Conservation (phyloP, 2,329 filamentous ascomycete genomes). For the Neonectria ditissima region DNA sequence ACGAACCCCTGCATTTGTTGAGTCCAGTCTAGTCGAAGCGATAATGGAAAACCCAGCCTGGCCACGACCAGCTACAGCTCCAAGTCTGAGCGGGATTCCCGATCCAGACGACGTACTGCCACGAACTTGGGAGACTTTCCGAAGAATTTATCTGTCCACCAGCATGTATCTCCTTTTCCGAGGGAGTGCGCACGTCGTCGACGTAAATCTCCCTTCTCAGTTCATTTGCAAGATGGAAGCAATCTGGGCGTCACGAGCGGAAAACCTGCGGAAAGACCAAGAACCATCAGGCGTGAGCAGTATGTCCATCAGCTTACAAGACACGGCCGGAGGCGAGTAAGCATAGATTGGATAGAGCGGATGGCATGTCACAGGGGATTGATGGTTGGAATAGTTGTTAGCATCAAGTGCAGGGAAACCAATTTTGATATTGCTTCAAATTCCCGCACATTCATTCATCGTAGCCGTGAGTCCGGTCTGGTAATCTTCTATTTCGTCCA, state of each 20-base stretch:
- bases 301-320: background rate
- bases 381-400: background rate
- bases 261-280: too few relatives aligned
- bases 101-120: background rate
- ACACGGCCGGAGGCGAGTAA: background rate
- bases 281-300: background rate
- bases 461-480: conserved; percentile 21
- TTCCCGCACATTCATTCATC: conserved; percentile 31
- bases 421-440: conserved; percentile 12
- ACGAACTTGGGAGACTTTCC: conserved; percentile 4
- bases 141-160: background rate
- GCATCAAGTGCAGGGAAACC: background rate
- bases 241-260: conserved; percentile 12
- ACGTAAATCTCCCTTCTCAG: background rate
- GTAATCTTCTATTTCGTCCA: conserved; percentile 32
- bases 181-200: background rate
- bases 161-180: conserved; percentile 9
- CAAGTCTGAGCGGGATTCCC: background rate
- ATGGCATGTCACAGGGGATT: background rate
- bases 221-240: conserved; percentile 22
- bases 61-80: conserved; percentile 27
- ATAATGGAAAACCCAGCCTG: conserved; percentile 27
- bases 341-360: background rate
- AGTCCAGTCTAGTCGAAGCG: background rate
- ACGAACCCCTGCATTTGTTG: background rate